These are phyloP conservation scores for Cladosporium sp. DNA, from an alignment of 2,329 filamentous ascomycete species.

Conservation along the genomic window DNA sequence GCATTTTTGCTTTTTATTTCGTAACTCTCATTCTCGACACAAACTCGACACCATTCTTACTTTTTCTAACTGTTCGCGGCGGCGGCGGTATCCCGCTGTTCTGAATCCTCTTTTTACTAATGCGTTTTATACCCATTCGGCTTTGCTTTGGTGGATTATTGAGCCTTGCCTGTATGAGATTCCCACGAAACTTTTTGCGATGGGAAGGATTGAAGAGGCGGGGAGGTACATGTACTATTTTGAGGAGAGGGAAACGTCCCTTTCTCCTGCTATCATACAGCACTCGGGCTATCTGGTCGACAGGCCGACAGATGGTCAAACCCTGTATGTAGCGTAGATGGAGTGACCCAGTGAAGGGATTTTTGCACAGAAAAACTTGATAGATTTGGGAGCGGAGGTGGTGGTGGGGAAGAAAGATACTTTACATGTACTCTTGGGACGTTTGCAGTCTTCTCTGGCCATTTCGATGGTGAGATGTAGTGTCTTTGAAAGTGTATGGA, in stretches of 20 bases:
- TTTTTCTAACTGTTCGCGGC: constrained; percentile 16
- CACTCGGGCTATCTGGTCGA: no score
- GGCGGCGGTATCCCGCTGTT: constrained; percentile 8
- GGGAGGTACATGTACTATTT: background rate
- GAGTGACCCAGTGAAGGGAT: background rate
- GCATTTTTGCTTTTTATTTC: background rate
- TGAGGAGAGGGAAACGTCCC: background rate
- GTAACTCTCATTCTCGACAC: background rate
- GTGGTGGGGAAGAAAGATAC: background rate
- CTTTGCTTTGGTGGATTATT: constrained; percentile 4
- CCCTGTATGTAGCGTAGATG: background rate
- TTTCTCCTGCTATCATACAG: background rate
- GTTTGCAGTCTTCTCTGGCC: background rate
- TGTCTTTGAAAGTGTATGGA: background rate
- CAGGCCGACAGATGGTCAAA: no score
- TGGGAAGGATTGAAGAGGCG: background rate
- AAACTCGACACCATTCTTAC: background rate
- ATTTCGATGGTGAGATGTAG: background rate
- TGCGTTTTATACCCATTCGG: constrained; percentile 23
- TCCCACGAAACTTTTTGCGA: background rate
- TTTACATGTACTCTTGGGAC: background rate
- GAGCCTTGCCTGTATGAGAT: background rate
- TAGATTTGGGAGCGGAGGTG: background rate
- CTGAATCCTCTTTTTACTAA: background rate
- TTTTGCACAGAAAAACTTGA: background rate